A percentile compares a stretch with the other conserved stretches of the same genome.
Evolutionary conservation across 2,329 filamentous ascomycete species (phyloP).

Genomic region (Fusarium sp.): DNA sequence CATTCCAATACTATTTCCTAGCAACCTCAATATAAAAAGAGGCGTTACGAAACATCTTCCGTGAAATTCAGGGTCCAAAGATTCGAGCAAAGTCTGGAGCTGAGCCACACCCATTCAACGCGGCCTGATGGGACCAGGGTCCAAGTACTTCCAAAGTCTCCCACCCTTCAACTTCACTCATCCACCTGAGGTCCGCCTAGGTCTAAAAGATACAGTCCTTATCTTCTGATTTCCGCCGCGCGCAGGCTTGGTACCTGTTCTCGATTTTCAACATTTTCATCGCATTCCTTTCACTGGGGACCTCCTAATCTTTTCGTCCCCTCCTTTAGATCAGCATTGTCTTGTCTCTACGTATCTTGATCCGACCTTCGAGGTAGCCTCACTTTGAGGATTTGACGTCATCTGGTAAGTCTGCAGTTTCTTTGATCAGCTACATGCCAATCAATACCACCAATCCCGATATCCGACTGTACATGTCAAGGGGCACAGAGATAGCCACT

Average conservation of each 20-base stretch:
- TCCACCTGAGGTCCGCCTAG: conserved; percentile 23
- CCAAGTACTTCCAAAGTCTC: conserved; percentile 31
- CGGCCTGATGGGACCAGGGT: conserved; percentile 37
- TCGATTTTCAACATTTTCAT: conserved; percentile 5
- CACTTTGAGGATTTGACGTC: conserved; percentile 44
- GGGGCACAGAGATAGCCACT: conserved; percentile 17
- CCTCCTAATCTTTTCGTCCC: conserved; percentile 4
- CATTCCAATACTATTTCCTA: not conserved
- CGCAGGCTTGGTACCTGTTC: conserved; percentile 3
- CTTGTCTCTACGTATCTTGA: conserved; percentile 15
- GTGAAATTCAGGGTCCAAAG: conserved; percentile 19
- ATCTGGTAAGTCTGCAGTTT: conserved; percentile 44
- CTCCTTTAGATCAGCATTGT: conserved; percentile 11
- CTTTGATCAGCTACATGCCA: conserved; percentile 33
- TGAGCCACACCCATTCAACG: conserved; percentile 48
- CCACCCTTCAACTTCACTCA: conserved; percentile 24
- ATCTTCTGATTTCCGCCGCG: conserved; percentile 12
- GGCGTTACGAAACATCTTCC: not conserved
- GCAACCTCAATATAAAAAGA: not conserved
- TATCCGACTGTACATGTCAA: conserved; percentile 19
- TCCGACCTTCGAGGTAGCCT: conserved; percentile 11
- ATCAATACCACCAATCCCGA: conserved; percentile 26
- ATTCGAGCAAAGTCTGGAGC: conserved; percentile 22
- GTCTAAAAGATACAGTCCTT: conserved; percentile 25
- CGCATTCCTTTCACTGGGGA: not conserved